Percentiles rank a stretch among this genome's conserved stretches.
Conservation (phyloP, 1,284 basidiomycete species). For the Irpex lacteus region DNA sequence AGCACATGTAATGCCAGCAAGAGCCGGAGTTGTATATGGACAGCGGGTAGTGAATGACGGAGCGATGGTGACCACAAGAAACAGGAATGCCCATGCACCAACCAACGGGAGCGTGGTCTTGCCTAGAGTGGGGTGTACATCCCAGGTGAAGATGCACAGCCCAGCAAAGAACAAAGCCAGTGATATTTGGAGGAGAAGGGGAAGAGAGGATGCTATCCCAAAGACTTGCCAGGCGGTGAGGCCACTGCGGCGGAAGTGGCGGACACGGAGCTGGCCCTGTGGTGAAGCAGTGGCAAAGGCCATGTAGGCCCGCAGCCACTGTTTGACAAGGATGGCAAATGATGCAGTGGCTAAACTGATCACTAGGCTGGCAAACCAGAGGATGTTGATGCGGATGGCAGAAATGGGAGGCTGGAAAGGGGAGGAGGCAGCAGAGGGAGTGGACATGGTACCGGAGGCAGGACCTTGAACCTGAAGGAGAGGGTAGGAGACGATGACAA, state of each 20-base stretch:
- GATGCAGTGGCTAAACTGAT: constrained; percentile 15
- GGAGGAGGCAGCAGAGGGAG: background rate
- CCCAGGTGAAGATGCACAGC: constrained; percentile 10
- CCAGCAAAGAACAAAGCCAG: constrained; percentile 16
- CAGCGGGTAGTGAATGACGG: background rate
- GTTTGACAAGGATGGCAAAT: constrained; percentile 16
- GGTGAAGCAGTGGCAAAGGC: too few relatives aligned
- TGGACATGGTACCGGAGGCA: background rate
- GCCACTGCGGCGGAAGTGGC: too few relatives aligned
- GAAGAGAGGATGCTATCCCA: background rate
- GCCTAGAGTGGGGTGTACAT: constrained; percentile 6
- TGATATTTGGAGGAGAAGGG: constrained; percentile 14
- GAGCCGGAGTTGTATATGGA: constrained; percentile 2
- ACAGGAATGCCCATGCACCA: background rate
- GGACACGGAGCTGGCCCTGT: too few relatives aligned
- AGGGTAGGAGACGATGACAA: constrained; percentile 11
- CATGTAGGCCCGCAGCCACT: constrained; percentile 14
- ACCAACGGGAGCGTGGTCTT: background rate
- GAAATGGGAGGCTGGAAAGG: background rate
- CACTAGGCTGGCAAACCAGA: constrained; percentile 16
- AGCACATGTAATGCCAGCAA: background rate
- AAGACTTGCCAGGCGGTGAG: too few relatives aligned
- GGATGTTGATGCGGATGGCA: constrained; percentile 7
- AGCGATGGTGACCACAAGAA: background rate
- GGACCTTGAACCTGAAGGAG: background rate